These are phyloP conservation scores for Sherardia arvensis DNA, from an alignment of 257 asterid species.

Conservation along the genomic window DNA sequence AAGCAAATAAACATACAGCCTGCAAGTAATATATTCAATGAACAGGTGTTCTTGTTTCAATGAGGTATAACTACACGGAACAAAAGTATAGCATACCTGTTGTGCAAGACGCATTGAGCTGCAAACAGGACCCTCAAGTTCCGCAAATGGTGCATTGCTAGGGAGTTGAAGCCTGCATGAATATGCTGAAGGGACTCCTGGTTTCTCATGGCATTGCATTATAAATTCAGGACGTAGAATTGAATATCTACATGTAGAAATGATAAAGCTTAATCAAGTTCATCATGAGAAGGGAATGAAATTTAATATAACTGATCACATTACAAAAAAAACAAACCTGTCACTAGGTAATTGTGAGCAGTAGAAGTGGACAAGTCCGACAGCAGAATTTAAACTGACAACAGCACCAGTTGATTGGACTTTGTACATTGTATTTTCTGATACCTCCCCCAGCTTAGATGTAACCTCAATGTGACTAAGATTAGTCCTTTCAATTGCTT, in stretches of 20 bases:
- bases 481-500: constrained; percentile 97
- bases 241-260: constrained; percentile 48
- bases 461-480: constrained; percentile 83
- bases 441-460: constrained; percentile 42
- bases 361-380: constrained; percentile 93
- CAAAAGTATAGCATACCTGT: constrained; percentile 53
- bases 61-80: background rate
- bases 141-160: constrained; percentile 95
- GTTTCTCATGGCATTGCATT: constrained; percentile 80
- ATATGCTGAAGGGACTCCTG: constrained; percentile 65
- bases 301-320: background rate
- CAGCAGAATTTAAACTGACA: constrained; percentile 98
- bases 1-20: constrained; percentile 98
- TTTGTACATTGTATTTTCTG: constrained; percentile 60
- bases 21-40: constrained; percentile 23
- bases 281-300: constrained; percentile 1
- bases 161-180: constrained; percentile 99
- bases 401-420: constrained; percentile 99
- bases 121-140: constrained; percentile 91
- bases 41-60: constrained; percentile 3
- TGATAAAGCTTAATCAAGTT: background rate
- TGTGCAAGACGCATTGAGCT: constrained; percentile 93
- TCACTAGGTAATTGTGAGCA: constrained; percentile 98
- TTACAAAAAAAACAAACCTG: constrained; percentile 39
- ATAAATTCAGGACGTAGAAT: constrained; percentile 94